Percentiles rank a stretch among this genome's conserved stretches.
Conservation (phyloP, 257 asterid species). For the Schizonepeta tenuifolia region DNA sequence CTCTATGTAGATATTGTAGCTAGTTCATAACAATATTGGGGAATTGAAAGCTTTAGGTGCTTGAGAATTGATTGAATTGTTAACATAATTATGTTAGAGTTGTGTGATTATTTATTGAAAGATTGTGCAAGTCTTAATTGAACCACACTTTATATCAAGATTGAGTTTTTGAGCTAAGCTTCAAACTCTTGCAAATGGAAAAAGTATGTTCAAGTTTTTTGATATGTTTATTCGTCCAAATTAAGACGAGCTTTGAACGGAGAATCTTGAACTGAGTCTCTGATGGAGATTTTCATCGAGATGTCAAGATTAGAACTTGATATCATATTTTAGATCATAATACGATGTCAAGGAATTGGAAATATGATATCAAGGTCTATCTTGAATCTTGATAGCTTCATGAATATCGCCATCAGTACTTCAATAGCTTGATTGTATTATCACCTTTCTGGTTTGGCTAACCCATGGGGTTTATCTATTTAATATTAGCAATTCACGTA, state of each 20-base stretch:
- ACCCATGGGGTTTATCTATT: neutral
- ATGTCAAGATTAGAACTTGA: neutral
- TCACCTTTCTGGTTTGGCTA: constrained; percentile 6
- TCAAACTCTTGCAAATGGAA: neutral
- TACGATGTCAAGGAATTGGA: too few species aligned
- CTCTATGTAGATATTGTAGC: neutral
- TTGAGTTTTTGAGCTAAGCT: neutral
- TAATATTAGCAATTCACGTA: neutral
- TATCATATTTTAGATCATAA: neutral
- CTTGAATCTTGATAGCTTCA: neutral
- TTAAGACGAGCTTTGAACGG: neutral
- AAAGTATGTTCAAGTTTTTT: neutral
- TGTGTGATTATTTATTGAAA: neutral
- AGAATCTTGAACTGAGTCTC: neutral
- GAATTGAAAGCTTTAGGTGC: neutral
- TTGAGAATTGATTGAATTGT: neutral
- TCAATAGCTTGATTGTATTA: neutral
- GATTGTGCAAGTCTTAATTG: neutral
- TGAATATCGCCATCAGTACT: neutral
- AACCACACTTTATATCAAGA: neutral
- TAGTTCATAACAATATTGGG: neutral
- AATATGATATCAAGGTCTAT: neutral
- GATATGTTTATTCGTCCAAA: neutral
- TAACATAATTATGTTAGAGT: neutral
- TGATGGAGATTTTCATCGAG: neutral